Conservation (phyloP, 306 rosid genomes). For the Herpetospermum pedunculosum region DNA sequence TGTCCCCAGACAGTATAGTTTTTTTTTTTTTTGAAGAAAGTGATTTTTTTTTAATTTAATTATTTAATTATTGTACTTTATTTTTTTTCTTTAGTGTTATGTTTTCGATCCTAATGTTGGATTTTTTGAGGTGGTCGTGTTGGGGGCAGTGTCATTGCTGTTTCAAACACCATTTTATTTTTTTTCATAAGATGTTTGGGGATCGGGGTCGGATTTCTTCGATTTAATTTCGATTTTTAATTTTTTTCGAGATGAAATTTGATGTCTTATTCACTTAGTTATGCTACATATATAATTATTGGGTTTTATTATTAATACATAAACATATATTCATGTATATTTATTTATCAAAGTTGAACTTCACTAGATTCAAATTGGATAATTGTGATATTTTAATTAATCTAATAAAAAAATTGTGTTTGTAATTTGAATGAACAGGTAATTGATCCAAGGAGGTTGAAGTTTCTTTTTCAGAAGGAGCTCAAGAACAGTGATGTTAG, state of each 20-base stretch:
- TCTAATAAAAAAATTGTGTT: neutral
- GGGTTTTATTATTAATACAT: no score
- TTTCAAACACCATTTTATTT: neutral
- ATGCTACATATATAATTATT: no score
- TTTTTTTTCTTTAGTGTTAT: neutral
- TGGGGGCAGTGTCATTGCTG: constrained; percentile 1
- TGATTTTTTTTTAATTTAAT: neutral
- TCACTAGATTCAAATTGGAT: neutral
- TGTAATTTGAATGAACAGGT: constrained; percentile 25
- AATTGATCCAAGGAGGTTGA: constrained; percentile 46
- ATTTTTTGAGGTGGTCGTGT: constrained; percentile 7
- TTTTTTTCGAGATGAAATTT: no score
- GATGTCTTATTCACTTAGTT: no score
- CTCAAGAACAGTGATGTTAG: constrained; percentile 88
- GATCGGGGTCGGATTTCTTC: no score
- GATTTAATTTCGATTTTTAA: no score
- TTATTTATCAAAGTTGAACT: no score
- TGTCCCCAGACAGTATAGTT: neutral
- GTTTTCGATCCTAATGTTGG: neutral
- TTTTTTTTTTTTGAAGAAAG: neutral
- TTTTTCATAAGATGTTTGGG: no score
- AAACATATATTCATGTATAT: no score
- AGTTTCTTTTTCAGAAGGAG: constrained; percentile 82
- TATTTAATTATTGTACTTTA: neutral
- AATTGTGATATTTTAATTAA: no score